These are phyloP conservation scores for Triticum dicoccoides DNA, from an alignment of 176 grass and related monocot genomes.

Conservation along the genomic window DNA sequence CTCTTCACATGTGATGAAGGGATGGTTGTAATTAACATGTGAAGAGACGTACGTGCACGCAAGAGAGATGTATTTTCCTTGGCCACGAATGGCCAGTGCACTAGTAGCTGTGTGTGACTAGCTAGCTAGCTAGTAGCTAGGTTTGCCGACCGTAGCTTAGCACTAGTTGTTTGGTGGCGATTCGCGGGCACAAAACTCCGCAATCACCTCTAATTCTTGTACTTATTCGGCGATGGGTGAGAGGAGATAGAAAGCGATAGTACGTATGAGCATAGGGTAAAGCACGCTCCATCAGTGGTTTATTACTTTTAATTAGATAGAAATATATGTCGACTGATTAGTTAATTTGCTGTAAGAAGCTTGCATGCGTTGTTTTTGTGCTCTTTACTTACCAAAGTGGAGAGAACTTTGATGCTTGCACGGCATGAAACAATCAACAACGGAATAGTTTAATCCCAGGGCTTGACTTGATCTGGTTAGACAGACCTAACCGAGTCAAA, in stretches of 20 bases:
- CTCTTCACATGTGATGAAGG: neutral
- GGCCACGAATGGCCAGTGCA: neutral
- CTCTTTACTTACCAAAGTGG: neutral
- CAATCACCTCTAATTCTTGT: conserved; percentile 33
- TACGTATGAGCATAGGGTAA: neutral
- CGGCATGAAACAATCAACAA: conserved; percentile 36
- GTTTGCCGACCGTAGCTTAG: neutral
- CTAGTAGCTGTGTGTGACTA: neutral
- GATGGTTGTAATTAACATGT: neutral
- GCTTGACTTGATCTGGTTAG: conserved; percentile 35
- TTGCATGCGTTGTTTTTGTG: neutral
- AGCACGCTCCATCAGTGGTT: too few species aligned
- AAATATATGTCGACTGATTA: neutral
- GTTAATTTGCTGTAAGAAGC: neutral
- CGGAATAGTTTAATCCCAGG: conserved; percentile 34
- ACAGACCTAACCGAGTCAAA: conserved; percentile 40
- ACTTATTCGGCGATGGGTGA: neutral
- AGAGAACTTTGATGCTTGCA: conserved; percentile 51
- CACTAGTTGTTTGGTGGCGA: neutral
- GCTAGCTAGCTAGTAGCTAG: neutral
- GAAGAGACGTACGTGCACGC: conserved; percentile 42
- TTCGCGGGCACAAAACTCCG: conserved; percentile 7
- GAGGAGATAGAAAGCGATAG: neutral
- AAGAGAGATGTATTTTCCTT: neutral
- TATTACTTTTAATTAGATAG: neutral